Percentiles rank a stretch among this genome's conserved stretches.
Evolutionary conservation across 805 yeast species (phyloP).

Genomic region (Yamadazyma ubonensis): DNA sequence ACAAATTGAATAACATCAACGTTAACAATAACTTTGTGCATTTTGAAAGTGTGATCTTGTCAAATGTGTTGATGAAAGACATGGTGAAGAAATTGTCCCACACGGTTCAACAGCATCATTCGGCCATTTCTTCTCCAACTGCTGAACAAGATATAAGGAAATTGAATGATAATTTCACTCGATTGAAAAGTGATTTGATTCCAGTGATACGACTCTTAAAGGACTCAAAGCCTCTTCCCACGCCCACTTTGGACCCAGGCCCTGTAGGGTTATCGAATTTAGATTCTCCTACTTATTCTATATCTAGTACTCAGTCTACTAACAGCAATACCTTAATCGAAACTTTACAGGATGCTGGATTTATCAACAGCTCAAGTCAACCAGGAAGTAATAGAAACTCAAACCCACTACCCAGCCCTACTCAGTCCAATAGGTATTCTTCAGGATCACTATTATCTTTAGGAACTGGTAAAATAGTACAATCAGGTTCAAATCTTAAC

Average conservation of each 20-base stretch:
- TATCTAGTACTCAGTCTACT: constrained; percentile 17
- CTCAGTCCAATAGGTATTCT: constrained; percentile 36
- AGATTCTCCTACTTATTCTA: constrained; percentile 32
- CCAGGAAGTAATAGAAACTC: constrained; percentile 14
- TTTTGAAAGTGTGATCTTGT: constrained; percentile 37
- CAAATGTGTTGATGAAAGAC: constrained; percentile 35
- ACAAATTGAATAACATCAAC: constrained; percentile 29
- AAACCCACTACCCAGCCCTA: constrained; percentile 22
- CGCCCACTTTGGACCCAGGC: constrained; percentile 53
- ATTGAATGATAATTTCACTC: constrained; percentile 53
- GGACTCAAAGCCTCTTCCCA: constrained; percentile 67
- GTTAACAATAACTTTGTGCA: constrained; percentile 36
- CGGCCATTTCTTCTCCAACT: constrained; percentile 13
- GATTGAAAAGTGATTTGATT: constrained; percentile 60
- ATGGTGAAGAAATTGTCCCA: constrained; percentile 27
- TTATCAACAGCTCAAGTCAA: constrained; percentile 5
- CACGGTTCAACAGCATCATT: constrained; percentile 19
- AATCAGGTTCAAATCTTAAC: constrained; percentile 3
- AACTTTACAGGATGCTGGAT: constrained; percentile 13
- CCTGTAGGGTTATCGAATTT: constrained; percentile 17
- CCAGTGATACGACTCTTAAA: constrained; percentile 63
- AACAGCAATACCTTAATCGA: constrained; percentile 14
- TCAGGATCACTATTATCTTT: constrained; percentile 37
- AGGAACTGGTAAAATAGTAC: constrained; percentile 42
- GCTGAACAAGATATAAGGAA: constrained; percentile 31